Evolutionary conservation across 306 rosid species (phyloP), one percentile per base, ranked within the genome.

Genomic region (Vachellia collinsii): DNA sequence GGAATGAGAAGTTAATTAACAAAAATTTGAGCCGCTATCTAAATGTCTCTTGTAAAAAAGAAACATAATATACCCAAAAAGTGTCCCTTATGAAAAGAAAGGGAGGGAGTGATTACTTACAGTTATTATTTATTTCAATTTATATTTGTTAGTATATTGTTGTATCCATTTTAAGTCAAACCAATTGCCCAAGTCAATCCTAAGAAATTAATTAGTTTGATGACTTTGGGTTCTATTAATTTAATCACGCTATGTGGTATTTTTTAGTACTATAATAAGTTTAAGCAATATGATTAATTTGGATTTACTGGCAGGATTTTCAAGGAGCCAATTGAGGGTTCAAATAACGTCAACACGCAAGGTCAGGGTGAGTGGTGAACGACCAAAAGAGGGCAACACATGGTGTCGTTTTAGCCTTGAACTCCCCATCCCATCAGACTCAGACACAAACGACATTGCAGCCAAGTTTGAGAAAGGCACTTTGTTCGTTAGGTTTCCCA

Each of bases 331-430:
- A 44, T 41, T 91, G 48, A 84, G 4, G 79, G 77, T 91, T 68
- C 90, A 87, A 41, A 8, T 88, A 48, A 75, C 87, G 1, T 53
- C 90, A 34, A 0, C 34, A 0, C 69, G 82, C 6, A 66, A 25
- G 6, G 23, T 89, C 16, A 82, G 77, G 77, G 17, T 91, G 4
- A 8, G 4, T 0, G 94, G 97, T 6, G 90, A 89, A 76, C 81
- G 87, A 11, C 39, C 23, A 0, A 14, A 77, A 1, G 75, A 34
- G 3, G 80, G 3, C 11, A 80, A 79, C 58, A 80, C n/a, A 79
- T 67, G 86, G 90, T 85, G 82, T 43, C 87, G 87, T 23, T 89
- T 91, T 76, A 0, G 0, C n/a, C 73, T 54, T 58, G 92, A 91
- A 73, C 64, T 85, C 23, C 25, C 61, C 7, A 11, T 88, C 48